Evolutionary conservation across 2,329 filamentous ascomycete species (phyloP), one percentile per base, ranked within the genome.

Genomic region (Hirsutella thompsonii): DNA sequence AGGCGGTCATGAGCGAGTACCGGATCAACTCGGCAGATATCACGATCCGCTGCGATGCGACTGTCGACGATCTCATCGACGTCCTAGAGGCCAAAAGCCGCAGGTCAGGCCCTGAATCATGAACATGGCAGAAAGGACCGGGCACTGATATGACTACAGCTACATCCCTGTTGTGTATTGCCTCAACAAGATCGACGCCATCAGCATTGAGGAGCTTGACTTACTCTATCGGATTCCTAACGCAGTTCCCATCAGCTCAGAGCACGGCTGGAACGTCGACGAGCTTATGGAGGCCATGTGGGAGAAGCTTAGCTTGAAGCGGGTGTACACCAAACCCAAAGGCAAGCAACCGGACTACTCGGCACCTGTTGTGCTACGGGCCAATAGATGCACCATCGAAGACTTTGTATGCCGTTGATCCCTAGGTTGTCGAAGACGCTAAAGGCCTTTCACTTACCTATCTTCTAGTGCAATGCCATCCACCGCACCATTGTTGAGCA

Each of bases 141-240:
- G 11, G 23, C 23, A 26, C 23, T 26, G 36, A 8, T 20, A 14
- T 4, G 10, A 16, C 14, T 11, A n/a, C 44, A 88, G 85, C 59
- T 98, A 98, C 61, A 96, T 98, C 49, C 92, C 92, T n/a, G 92
- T 96, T 48, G 86, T 98, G 41, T 98, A 98, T 66, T 92, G 93
- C 34, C 74, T 98, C 54, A 98, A 98, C 76, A 98, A 98, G 71
- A 98, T 98, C 52, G 92, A 98, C 64, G 79, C 89, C 42, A 96
- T 98, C 60, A 90, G 86, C 39, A 96, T 98, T 52, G 90, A 98
- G 64, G 92, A 98, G 64, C 73, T 98, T 46, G 92, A 98, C 63
- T 69, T 98, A 46, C 72, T 98, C 21, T 96, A 98, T 66, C 81
- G 90, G 34, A 98, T 98, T 50, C 92, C 92, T 38, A 94, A 96